phyloP scores from a whole-genome alignment of 164 flowering plant genomes.

The Platanus orientalis region DNA sequence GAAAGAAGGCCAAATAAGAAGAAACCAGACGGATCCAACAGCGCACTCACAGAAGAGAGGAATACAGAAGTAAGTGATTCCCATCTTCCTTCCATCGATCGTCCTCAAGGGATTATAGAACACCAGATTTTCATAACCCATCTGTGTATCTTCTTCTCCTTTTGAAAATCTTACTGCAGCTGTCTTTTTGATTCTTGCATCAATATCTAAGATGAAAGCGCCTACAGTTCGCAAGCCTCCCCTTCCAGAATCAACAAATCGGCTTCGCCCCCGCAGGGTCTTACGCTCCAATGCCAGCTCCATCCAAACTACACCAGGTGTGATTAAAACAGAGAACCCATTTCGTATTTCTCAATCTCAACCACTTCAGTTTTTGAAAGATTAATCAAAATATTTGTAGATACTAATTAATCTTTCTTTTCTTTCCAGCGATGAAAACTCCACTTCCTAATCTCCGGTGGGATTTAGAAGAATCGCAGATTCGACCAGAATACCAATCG shows the following conservation, averaged over 20 bases:
- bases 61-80: too few relatives aligned
- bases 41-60: too few relatives aligned
- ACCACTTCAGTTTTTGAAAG: too few relatives aligned
- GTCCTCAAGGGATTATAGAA: too few relatives aligned
- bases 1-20: too few relatives aligned
- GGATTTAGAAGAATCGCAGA: constrained; percentile 27
- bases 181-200: not conserved
- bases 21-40: too few relatives aligned
- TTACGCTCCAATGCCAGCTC: constrained; percentile 35
- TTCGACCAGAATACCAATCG: constrained; percentile 51
- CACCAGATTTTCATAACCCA: too few relatives aligned
- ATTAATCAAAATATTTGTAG: too few relatives aligned
- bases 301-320: constrained; percentile 59
- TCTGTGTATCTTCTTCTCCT: not conserved
- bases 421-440: constrained; percentile 28
- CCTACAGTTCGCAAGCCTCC: constrained; percentile 57
- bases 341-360: not conserved
- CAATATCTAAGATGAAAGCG: constrained; percentile 42
- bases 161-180: not conserved
- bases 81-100: too few relatives aligned
- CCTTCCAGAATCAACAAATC: constrained; percentile 51
- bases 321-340: constrained; percentile 1
- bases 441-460: constrained; percentile 21
- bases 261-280: constrained; percentile 46
- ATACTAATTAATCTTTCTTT: not conserved